Base-by-base conservation (phyloP, 768 basidiomycete species). In the Leccinum subtestaceum region DNA sequence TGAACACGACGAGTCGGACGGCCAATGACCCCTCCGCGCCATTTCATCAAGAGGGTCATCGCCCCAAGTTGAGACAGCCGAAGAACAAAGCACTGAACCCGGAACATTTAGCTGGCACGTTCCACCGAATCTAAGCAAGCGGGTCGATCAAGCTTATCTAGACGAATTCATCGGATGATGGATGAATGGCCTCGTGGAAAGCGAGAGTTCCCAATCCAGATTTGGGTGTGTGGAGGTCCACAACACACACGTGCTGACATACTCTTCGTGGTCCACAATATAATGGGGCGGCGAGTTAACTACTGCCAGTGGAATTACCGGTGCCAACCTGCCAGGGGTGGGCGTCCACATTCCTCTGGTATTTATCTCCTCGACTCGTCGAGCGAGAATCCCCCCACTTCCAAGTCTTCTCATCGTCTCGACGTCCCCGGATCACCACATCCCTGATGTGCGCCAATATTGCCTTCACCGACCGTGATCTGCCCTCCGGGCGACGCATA, bases 251-350 rank as follows among this genome's bases (percentile, higher is more conserved):
- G 36, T 64, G 60, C 17, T 47, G 45, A 57, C 57, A 56, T 48
- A 23, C 29, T 9, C 54, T 43, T 61, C 19, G 46, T 59, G 54
- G 50, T 59, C 27, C 36, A 50, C 45, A 25, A 51, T 56, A 50
- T 38, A 25, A 51, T 56, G 49, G 46, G 29, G 46, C 48, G 59
- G 63, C 45, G 50, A 62, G 67, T 70, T 69, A 70, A 70, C 65
- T 70, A 70, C 60, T 34, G 38, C 17, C 38, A 40, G 38, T 40
- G 2, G 25, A 29, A 46, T 36, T 27, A 51, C 57, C 52, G 10
- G 46, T 36, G 45, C 59, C 52, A 19, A n/a, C 19, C 27, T 25
- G 32, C 31, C 17, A 21, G 29, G 34, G 29, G 49, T 43, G 40
- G 38, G 38, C 9, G 40, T 46, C 48, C 50, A 7, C 32, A 38